Evolutionary conservation across 768 basidiomycete genomes (phyloP).

Genomic region (Rhizopogon salebrosus): DNA sequence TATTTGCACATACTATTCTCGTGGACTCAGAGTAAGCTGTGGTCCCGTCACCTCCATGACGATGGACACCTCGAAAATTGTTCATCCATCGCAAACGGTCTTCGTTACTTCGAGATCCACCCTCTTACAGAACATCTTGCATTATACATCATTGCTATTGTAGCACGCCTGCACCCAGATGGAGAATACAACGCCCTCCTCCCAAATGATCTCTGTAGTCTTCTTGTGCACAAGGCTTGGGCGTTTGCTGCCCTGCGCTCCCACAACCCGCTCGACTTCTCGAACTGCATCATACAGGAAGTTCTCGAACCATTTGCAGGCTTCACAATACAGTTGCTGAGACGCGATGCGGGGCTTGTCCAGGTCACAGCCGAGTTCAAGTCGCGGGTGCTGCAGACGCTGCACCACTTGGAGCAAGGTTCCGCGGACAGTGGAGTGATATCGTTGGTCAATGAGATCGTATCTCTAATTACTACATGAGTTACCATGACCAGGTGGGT

Average conservation of each 20-base stretch:
- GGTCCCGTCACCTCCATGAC: conserved; percentile 2
- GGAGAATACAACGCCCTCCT: background rate
- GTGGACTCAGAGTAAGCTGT: conserved; percentile 1
- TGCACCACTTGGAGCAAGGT: background rate
- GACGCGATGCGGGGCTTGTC: background rate
- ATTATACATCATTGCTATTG: conserved; percentile 2
- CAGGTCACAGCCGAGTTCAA: conserved; percentile 1
- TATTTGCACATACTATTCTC: conserved; percentile 6
- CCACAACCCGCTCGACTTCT: background rate
- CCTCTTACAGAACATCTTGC: conserved; percentile 6
- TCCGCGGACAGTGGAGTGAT: background rate
- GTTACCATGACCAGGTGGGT: background rate
- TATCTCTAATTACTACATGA: background rate
- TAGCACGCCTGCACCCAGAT: background rate
- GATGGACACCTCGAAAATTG: conserved; percentile 3
- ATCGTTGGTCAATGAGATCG: background rate
- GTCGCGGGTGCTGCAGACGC: background rate
- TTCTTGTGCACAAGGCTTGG: conserved; percentile 6
- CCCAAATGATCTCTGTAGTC: conserved; percentile 1
- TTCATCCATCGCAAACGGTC: background rate
- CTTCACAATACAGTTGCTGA: conserved; percentile 1
- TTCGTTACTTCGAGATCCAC: conserved; percentile 2
- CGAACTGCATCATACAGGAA: conserved; percentile 1
- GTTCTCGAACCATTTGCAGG: background rate
- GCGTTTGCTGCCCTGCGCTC: background rate